Percentiles rank a stretch among this genome's conserved stretches.
Conservation (phyloP, 1,284 basidiomycete species). For the Sphagnurus paluster region DNA sequence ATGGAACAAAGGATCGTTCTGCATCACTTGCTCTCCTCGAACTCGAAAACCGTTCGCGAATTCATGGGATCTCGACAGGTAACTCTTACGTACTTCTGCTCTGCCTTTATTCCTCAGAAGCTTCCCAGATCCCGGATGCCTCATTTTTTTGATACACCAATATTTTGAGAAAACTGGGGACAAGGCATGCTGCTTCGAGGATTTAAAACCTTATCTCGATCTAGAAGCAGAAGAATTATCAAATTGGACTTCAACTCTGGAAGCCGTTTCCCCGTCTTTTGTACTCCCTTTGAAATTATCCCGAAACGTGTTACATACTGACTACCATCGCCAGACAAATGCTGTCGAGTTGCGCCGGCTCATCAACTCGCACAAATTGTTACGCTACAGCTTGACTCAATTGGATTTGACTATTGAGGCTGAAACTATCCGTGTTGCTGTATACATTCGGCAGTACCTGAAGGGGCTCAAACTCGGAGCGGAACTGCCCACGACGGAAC, state of each 20-base stretch:
- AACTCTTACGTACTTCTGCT: conserved; percentile 12
- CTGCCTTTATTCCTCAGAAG: conserved; percentile 2
- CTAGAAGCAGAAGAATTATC: conserved; percentile 46
- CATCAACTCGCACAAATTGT: conserved; percentile 74
- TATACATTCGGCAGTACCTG: conserved; percentile 63
- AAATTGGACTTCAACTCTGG: conserved; percentile 59
- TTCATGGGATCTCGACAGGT: conserved; percentile 50
- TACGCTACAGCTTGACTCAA: conserved; percentile 55
- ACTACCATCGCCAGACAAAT: conserved; percentile 39
- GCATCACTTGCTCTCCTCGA: conserved; percentile 70
- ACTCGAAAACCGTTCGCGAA: conserved; percentile 59
- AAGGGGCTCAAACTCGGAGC: conserved; percentile 65
- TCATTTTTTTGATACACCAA: conserved; percentile 51
- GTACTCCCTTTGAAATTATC: conserved; percentile 37
- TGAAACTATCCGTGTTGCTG: conserved; percentile 51
- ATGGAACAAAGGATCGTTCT: conserved; percentile 72
- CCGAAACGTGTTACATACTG: not conserved
- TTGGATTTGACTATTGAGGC: conserved; percentile 52
- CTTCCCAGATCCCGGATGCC: conserved; percentile 40
- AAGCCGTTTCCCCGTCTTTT: conserved; percentile 43
- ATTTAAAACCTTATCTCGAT: conserved; percentile 66
- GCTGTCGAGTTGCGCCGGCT: conserved; percentile 51
- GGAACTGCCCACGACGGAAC: conserved; percentile 70
- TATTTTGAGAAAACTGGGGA: conserved; percentile 77
- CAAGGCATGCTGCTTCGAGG: conserved; percentile 86